Evolutionary conservation across 23 red algal species (phyloP), one percentile per base, ranked within the genome.

Genomic region (Gracilariopsis chorda): DNA sequence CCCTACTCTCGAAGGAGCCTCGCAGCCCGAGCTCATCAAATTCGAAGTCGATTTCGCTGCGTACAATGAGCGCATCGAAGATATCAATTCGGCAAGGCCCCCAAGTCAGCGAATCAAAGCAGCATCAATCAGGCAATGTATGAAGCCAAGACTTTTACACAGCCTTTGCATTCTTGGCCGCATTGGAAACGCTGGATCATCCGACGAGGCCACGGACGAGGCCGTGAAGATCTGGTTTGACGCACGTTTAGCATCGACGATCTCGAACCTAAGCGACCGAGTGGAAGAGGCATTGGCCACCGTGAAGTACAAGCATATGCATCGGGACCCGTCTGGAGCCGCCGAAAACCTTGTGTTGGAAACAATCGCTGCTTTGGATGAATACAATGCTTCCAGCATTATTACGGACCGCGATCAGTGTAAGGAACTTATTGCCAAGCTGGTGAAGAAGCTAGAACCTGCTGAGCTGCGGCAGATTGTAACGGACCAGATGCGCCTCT

Each of bases 21-120:
- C 75, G 23, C 75, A 80, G 49, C 75, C 75, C 30, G 75, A 52
- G 23, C 40, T 80, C 25, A 80, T 80, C 43, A 45, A 39, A 23
- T 80, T 80, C 56, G 39, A 80, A 32, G 9, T 48, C 40, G 14
- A 80, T 5, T 53, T 39, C 75, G 24, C 75, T 20, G 75, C 75
- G 49, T 53, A 52, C 43, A 51, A 80, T 5, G 75, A 80, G 37
- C n/a, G 13, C 5, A 7, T 51, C 19, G 39, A 23, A 17, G 49
- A 80, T 48, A 27, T 53, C n/a, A 80, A 80, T 35, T 5, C 20
- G 7, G 23, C 23, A 30, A 4, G 75, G 4, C 24, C 5, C 37
- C 20, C 43, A 23, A 32, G 25, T 20, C 5, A 6, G 24, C 37
- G 56, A 21, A 80, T 80, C 35, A 19, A 25, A 8, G 35, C 49